phyloP scores from a whole-genome alignment of 2,329 filamentous ascomycete species.

The Nothophaeocryptopus gaeumannii region DNA sequence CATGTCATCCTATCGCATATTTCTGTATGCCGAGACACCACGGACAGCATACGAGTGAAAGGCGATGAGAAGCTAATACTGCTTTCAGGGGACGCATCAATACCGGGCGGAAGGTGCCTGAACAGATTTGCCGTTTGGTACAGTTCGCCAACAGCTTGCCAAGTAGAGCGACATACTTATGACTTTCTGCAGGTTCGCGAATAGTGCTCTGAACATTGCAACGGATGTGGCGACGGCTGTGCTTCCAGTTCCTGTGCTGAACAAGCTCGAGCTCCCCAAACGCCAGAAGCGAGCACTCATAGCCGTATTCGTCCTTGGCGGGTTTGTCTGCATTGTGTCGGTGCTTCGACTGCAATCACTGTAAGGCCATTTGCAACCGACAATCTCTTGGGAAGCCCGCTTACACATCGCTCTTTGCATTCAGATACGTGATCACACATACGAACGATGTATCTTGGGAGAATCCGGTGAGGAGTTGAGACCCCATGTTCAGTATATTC shows the following conservation, averaged over 20 bases:
- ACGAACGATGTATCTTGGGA: conserved; percentile 30
- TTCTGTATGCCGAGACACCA: conserved; percentile 34
- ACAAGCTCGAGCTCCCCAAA: conserved; percentile 35
- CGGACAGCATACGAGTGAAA: too few species aligned
- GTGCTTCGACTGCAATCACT: conserved; percentile 34
- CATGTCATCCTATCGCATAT: conserved; percentile 42
- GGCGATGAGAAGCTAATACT: too few species aligned
- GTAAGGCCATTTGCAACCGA: conserved; percentile 8
- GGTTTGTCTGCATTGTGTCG: conserved; percentile 34
- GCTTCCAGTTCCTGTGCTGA: conserved; percentile 36
- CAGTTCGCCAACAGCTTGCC: not conserved
- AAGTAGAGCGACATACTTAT: not conserved
- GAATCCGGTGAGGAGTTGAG: conserved; percentile 20
- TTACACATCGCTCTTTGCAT: too few species aligned
- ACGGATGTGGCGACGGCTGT: conserved; percentile 37
- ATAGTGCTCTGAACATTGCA: conserved; percentile 36
- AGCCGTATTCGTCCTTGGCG: conserved; percentile 36
- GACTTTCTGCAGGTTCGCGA: conserved; percentile 32
- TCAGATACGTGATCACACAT: conserved; percentile 19
- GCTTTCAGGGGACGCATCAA: conserved; percentile 26
- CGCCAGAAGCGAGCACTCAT: conserved; percentile 35
- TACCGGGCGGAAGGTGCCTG: conserved; percentile 38
- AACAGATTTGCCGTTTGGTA: conserved; percentile 43
- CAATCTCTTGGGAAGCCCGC: too few species aligned
- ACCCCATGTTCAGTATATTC: too few species aligned